Evolutionary conservation across 2,329 filamentous ascomycete genomes (phyloP).

Genomic region (Alternaria panax): DNA sequence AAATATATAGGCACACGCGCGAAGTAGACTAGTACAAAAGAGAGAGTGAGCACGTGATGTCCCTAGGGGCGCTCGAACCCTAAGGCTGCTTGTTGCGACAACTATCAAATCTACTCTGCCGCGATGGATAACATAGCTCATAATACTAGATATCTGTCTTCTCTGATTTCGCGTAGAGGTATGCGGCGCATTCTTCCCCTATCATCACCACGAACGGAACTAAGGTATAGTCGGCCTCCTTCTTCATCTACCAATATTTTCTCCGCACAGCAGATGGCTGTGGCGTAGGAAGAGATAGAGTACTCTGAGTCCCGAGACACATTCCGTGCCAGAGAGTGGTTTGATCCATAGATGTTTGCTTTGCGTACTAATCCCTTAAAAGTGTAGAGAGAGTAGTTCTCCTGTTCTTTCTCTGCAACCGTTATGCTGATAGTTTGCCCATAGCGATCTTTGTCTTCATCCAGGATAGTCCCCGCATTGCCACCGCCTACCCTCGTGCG

Average conservation of each 20-base stretch:
- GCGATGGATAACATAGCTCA: constrained; percentile 17
- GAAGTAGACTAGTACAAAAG: no score
- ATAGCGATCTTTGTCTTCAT: background rate
- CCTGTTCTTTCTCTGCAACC: constrained; percentile 12
- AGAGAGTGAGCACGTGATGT: no score
- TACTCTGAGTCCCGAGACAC: constrained; percentile 17
- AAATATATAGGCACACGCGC: no score
- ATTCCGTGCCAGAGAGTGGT: constrained; percentile 14
- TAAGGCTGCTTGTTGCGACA: no score
- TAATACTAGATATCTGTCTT: constrained; percentile 16
- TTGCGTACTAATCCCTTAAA: constrained; percentile 14
- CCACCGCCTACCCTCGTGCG: constrained; percentile 18
- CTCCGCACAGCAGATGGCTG: constrained; percentile 9
- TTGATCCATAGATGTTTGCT: constrained; percentile 17
- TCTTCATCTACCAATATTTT: constrained; percentile 20
- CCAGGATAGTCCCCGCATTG: constrained; percentile 4
- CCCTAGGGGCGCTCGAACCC: no score
- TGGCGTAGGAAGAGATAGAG: background rate
- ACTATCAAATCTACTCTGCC: constrained; percentile 4
- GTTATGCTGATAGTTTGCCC: constrained; percentile 12
- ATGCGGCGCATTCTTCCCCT: constrained; percentile 19
- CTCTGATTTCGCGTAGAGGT: background rate
- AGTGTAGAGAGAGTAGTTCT: constrained; percentile 17
- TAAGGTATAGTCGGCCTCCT: constrained; percentile 23
- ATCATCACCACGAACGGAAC: constrained; percentile 5